Percentiles rank a stretch among this genome's conserved stretches.
phyloP scores from a whole-genome alignment of 805 yeast species.

The Teunomyces cretensis region DNA sequence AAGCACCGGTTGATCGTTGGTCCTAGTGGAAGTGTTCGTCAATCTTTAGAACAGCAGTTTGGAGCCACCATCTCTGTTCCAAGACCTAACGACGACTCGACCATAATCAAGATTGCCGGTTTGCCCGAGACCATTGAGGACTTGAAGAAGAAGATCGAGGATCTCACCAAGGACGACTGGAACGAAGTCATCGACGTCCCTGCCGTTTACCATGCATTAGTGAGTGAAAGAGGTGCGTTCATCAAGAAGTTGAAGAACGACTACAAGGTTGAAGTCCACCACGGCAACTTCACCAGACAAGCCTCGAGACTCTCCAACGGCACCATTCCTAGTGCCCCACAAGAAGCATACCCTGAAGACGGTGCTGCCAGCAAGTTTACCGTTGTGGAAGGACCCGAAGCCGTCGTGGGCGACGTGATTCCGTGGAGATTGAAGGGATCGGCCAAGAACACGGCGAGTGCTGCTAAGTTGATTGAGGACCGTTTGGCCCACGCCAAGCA shows the following conservation, averaged over 20 bases:
- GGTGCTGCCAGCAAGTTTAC: conserved; percentile 46
- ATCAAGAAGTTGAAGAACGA: conserved; percentile 54
- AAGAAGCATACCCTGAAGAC: conserved; percentile 43
- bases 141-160: conserved; percentile 61
- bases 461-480: conserved; percentile 49
- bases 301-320: conserved; percentile 51
- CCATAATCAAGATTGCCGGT: conserved; percentile 59
- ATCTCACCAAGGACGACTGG: conserved; percentile 61
- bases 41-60: conserved; percentile 67
- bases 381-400: conserved; percentile 31
- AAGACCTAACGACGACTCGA: conserved; percentile 49
- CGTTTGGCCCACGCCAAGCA: conserved; percentile 47
- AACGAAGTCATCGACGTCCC: conserved; percentile 59
- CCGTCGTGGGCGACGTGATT: conserved; percentile 33
- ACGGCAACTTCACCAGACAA: conserved; percentile 49
- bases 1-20: conserved; percentile 81
- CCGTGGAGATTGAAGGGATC: conserved; percentile 71
- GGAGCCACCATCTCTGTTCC: conserved; percentile 69
- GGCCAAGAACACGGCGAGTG: conserved; percentile 49
- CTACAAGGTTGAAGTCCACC: conserved; percentile 56
- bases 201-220: conserved; percentile 52
- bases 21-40: conserved; percentile 73
- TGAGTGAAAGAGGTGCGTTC: conserved; percentile 67
- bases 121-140: conserved; percentile 61
- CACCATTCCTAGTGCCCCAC: conserved; percentile 47